Base-by-base conservation (phyloP, 345 rosid genomes). In the Acer negundo region DNA sequence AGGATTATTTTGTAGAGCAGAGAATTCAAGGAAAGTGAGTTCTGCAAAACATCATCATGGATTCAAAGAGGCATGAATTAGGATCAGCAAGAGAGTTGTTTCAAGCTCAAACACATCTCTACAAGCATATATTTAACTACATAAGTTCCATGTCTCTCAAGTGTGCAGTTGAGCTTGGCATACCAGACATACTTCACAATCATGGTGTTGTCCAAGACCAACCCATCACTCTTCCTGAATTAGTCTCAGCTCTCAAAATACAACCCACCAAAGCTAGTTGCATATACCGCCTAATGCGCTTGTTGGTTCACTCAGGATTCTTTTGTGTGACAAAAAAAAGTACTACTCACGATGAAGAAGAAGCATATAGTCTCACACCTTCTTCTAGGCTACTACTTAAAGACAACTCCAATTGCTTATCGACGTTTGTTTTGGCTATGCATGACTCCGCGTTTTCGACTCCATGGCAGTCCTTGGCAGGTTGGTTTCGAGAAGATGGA, bases 131-230 rank as follows among this genome's bases (percentile, higher is more conserved):
- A 38, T 79, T 83, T 46, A 85, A 74, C 76, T 85, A 67, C 83
- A 40, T 88, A 2, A 71, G 78, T 62, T 90, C 91, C 2, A 82
- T 85, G 89, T 80, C 87, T 1, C 89, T 88, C 13, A 82, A 84
- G 53, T 84, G 87, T 40, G 88, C 88, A 0, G 82, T 84, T 75
- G 82, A 85, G 69, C 82, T 90, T 0, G 85, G 84, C 70, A 85
- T 88, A 42, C 86, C 88, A 0, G 89, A 85, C 72, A 53, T 62
- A 47, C 53, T 90, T 73, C 84, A 90, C 67, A 68, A 56, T 73
- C 88, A 85, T 53, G 72, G 77, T 35, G 38, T 0, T 35, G 28
- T 26, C 28, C 28, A 26, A 1, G 28, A 26, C 49, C 55, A 49
- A 46, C 86, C 86, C 75, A 84, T 90, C 63, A 80, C 89, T 24